Base-by-base conservation (phyloP, 2,329 filamentous ascomycete species). In the Cladosporium sp. region DNA sequence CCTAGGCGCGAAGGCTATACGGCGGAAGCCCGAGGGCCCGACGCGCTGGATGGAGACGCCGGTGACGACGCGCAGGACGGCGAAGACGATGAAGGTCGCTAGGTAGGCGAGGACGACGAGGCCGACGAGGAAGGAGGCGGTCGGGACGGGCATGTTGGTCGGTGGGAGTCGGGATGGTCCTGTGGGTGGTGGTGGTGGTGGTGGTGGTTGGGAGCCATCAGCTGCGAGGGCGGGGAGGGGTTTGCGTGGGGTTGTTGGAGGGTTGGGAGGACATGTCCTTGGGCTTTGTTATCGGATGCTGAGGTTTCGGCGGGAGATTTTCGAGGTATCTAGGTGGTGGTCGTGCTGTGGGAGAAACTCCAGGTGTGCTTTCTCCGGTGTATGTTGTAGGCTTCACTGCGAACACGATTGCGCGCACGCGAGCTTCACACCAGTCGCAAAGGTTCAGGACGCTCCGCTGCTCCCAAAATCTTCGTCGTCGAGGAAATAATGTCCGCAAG, bases 41-140 rank as follows among this genome's bases (percentile, higher is more conserved):
- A 98, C 82, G 61, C 93, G 84, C 72, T 98, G 95, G 59, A 98
- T 95, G 5, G 93, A 98, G 53, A 98, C 78, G 56, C 93, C 93
- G 34, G 92, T 97, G 56, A 92, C 77, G 62, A 97, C 91, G 61
- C 93, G 89, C 58, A 98, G 74, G 62, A 97, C 81, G 64, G 93
- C 93, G 70, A 98, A 95, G 55, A 96, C 71, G 56, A 98, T 85
- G 67, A 98, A 98, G 57, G 92, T 90, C 57, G 84, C 86, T 42
- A 98, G 81, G 74, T 97, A 98, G 57, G 89, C 75, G 59, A 97
- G 80, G 63, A 97, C 83, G 68, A 91, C 65, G 62, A 95, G 77
- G 68, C 92, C 92, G 65, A 95, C 82, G 59, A 96, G 74, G 68
- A 95, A 95, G 61, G 92, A 75, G 42, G 72, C 60, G 32, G 71